Percentiles rank a stretch among this genome's conserved stretches.
Conservation (phyloP, 371 early-diverging fungal genomes). For the Circinella minor region DNA sequence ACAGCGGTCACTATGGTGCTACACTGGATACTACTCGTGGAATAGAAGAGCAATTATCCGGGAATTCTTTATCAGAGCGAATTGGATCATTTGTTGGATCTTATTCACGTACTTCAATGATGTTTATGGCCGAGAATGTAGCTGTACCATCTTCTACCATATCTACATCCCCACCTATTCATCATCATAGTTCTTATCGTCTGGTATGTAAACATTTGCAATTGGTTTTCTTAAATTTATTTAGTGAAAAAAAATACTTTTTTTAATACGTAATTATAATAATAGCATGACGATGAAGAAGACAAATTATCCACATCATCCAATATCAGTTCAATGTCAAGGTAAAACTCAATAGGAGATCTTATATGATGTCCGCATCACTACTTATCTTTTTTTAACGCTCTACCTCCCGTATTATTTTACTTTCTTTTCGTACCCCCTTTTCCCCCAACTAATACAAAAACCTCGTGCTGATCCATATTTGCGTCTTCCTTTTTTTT, state of each 20-base stretch:
- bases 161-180: slow-evolving; percentile 1
- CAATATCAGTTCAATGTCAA: slow-evolving; percentile 19
- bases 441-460: too few relatives aligned
- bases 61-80: slow-evolving; percentile 25
- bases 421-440: too few relatives aligned
- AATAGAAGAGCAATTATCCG: slow-evolving; percentile 12
- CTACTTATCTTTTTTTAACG: not conserved
- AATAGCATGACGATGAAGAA: slow-evolving; percentile 39
- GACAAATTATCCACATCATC: slow-evolving; percentile 32
- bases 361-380: not conserved
- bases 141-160: slow-evolving; percentile 27
- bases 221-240: too few relatives aligned
- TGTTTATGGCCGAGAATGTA: slow-evolving; percentile 57
- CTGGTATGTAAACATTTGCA: not conserved
- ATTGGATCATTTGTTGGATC: slow-evolving; percentile 54
- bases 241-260: too few relatives aligned
- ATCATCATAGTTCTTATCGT: not conserved
- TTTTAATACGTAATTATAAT: not conserved
- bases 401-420: not conserved
- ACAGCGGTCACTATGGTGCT: slow-evolving; percentile 12
- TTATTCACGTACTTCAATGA: slow-evolving; percentile 53
- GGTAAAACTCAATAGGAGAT: slow-evolving; percentile 14
- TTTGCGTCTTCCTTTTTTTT: too few relatives aligned
- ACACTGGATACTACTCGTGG: slow-evolving; percentile 1
- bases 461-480: not conserved